Base-by-base conservation (phyloP, 495 filamentous ascomycete species). In the Tuber magnatum region DNA sequence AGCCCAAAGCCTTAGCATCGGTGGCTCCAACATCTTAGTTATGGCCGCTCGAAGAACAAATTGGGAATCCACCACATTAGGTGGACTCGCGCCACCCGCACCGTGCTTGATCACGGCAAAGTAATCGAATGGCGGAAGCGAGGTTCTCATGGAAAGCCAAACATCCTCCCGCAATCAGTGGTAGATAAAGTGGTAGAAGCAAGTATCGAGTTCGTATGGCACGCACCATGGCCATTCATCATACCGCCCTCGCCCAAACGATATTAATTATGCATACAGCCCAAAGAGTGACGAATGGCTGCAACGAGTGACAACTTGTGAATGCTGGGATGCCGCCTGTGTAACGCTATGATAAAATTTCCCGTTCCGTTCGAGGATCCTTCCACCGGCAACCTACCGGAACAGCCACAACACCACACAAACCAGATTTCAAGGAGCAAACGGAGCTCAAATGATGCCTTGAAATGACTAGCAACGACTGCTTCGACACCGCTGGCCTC, bases 371-470 rank as follows among this genome's bases (percentile, higher is more conserved):
- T 65, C 24, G 51, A n/a, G n/a, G 24, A 32, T 32, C 51, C 56
- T 5, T 16, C n/a, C 3, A 2, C 39, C 7, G 39, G 39, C 39
- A 32, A 32, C 56, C 56, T n/a, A 1, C 28, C 56, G 28, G 14
- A 20, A 35, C 12, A 16, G 56, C 56, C 56, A 28, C 56, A 65
- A 18, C 28, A 35, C 56, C 56, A 7, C 56, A n/a, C 14, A 65
- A 65, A 65, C 28, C 56, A 18, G 28, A 35, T 65, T 32, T 65
- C 56, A 65, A 35, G 28, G 56, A 65, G 56, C 56, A 65, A 32
- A 65, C 56, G 32, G 4, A 65, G 56, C 56, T 65, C 73, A 70
- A 75, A 78, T 71, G 24, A 81, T 81, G 79, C 71, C 80, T 81
- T 81, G 73, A 76, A 78, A 81, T 81, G 79, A 75, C 48, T 38